phyloP scores from a whole-genome alignment of 1,284 basidiomycete genomes.

The Kalmanozyma brasiliensis region DNA sequence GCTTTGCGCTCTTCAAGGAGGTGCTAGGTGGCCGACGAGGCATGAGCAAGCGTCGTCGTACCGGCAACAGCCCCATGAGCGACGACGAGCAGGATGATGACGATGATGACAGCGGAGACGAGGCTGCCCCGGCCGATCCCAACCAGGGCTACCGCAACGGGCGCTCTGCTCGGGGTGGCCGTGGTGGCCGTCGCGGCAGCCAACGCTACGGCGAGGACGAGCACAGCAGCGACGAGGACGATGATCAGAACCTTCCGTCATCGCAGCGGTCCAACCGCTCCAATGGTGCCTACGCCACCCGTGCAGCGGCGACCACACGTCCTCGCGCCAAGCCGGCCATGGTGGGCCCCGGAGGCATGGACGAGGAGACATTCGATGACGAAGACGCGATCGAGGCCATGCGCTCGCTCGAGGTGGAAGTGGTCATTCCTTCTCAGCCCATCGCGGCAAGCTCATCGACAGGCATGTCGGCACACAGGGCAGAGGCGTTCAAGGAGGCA shows the following conservation, averaged over 20 bases:
- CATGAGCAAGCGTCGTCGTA: slow-evolving; percentile 70
- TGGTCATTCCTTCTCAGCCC: slow-evolving; percentile 27
- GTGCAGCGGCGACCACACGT: slow-evolving; percentile 36
- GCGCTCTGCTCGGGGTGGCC: slow-evolving; percentile 38
- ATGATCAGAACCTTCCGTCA: slow-evolving; percentile 29
- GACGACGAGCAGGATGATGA: slow-evolving; percentile 45
- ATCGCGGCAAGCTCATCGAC: slow-evolving; percentile 10
- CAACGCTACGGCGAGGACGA: slow-evolving; percentile 46
- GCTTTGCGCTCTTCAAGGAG: slow-evolving; percentile 97
- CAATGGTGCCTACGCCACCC: slow-evolving; percentile 56
- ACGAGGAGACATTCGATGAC: slow-evolving; percentile 42
- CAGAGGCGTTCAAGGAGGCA: slow-evolving; percentile 70
- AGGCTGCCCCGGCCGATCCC: slow-evolving; percentile 72
- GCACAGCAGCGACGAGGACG: slow-evolving; percentile 41
- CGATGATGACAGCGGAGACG: slow-evolving; percentile 51
- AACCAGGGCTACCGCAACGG: slow-evolving; percentile 69
- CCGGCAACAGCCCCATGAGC: slow-evolving; percentile 50
- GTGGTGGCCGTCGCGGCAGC: slow-evolving; percentile 29
- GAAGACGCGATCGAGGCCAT: slow-evolving; percentile 50
- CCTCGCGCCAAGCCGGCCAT: slow-evolving; percentile 22
- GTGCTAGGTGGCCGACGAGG: slow-evolving; percentile 77
- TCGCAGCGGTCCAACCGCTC: slow-evolving; percentile 37
- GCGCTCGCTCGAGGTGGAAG: slow-evolving; percentile 54
- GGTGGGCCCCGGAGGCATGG: slow-evolving; percentile 44
- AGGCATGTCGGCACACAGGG: slow-evolving; percentile 29